These are phyloP conservation scores for Vigna reflexopilosa DNA, from an alignment of 306 rosid species.

Conservation along the genomic window DNA sequence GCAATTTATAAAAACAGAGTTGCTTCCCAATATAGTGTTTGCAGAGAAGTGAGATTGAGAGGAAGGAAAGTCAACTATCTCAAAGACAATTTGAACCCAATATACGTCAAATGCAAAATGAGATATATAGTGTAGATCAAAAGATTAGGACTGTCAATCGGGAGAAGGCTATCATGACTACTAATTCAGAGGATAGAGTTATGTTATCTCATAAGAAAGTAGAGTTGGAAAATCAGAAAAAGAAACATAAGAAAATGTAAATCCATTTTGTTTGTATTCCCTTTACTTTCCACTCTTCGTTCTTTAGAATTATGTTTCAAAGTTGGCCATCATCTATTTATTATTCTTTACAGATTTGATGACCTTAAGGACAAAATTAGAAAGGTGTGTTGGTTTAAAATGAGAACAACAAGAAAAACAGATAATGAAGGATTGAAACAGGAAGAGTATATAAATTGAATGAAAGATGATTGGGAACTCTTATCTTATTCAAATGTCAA, in stretches of 20 bases:
- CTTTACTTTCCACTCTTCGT: constrained; percentile 26
- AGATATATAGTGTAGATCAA: constrained; percentile 66
- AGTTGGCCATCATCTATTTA: constrained; percentile 41
- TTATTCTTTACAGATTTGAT: constrained; percentile 63
- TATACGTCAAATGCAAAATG: constrained; percentile 67
- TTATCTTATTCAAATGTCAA: too few relatives aligned
- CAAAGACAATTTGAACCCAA: constrained; percentile 77
- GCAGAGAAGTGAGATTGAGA: constrained; percentile 75
- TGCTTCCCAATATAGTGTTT: neutral
- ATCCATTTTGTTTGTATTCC: constrained; percentile 39
- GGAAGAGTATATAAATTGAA: too few relatives aligned
- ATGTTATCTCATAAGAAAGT: constrained; percentile 62
- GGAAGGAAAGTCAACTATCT: constrained; percentile 71
- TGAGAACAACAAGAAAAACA: too few relatives aligned
- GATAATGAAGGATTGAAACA: too few relatives aligned
- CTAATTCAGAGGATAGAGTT: constrained; percentile 78
- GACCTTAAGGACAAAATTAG: constrained; percentile 80
- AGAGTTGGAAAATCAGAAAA: constrained; percentile 69
- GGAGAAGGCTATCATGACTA: constrained; percentile 68
- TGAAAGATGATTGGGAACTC: too few relatives aligned
- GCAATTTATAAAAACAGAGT: too few relatives aligned
- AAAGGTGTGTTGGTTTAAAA: too few relatives aligned
- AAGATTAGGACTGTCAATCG: constrained; percentile 63
- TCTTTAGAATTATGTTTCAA: constrained; percentile 37
- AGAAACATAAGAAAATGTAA: constrained; percentile 79